These are phyloP conservation scores for Chrysoporthe austroafricana DNA, from an alignment of 2,329 filamentous ascomycete species.

Conservation along the genomic window DNA sequence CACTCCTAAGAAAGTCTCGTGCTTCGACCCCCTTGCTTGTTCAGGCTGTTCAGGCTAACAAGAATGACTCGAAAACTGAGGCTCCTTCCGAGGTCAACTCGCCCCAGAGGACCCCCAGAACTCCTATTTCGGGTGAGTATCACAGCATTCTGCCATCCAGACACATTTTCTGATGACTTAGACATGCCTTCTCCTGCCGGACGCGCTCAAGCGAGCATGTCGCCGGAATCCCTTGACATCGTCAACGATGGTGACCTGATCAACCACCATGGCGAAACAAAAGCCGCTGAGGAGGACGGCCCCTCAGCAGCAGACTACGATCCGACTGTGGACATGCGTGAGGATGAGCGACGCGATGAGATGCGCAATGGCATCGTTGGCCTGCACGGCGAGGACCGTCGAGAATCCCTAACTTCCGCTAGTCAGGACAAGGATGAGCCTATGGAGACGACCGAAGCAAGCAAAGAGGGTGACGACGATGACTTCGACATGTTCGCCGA, in stretches of 20 bases:
- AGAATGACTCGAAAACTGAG: constrained; percentile 59
- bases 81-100: constrained; percentile 51
- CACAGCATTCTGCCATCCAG: neutral
- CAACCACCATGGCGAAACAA: constrained; percentile 57
- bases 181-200: constrained; percentile 41
- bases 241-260: constrained; percentile 69
- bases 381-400: constrained; percentile 49
- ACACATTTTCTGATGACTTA: constrained; percentile 17
- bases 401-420: constrained; percentile 28
- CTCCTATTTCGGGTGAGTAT: constrained; percentile 53
- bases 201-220: constrained; percentile 50
- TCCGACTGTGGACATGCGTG: constrained; percentile 84
- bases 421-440: constrained; percentile 37
- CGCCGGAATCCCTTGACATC: constrained; percentile 65
- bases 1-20: constrained; percentile 81
- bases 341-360: constrained; percentile 75
- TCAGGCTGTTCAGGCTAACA: constrained; percentile 71
- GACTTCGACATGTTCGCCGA: constrained; percentile 91
- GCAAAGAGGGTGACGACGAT: constrained; percentile 65
- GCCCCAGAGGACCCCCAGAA: constrained; percentile 42
- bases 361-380: constrained; percentile 61
- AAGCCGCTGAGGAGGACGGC: constrained; percentile 62
- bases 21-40: constrained; percentile 75
- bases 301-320: constrained; percentile 94
- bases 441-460: constrained; percentile 37